Evolutionary conservation across 2,329 filamentous ascomycete species (phyloP).

Genomic region (Stenocarpella maydis): DNA sequence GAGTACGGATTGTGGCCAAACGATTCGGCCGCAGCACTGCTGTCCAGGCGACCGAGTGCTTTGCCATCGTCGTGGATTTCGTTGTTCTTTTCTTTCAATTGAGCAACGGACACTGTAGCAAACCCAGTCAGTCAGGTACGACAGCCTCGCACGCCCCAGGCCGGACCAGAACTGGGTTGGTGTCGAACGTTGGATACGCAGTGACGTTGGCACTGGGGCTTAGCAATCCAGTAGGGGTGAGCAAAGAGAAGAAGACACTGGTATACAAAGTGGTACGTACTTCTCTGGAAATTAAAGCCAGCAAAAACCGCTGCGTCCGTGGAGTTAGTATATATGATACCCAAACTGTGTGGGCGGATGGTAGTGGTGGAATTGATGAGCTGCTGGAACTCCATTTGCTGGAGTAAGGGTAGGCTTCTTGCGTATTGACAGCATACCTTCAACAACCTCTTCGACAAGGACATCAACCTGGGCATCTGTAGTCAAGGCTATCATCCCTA

Average conservation of each 20-base stretch:
- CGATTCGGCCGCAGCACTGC: not conserved
- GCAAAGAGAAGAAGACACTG: no score
- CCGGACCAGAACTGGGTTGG: not conserved
- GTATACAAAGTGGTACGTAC: not conserved
- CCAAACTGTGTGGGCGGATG: no score
- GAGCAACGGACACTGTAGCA: constrained; percentile 4
- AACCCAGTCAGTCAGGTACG: not conserved
- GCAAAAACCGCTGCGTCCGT: constrained; percentile 40
- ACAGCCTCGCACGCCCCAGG: not conserved
- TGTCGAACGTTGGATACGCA: no score
- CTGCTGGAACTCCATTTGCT: no score
- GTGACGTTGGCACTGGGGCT: not conserved
- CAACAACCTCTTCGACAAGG: constrained; percentile 46
- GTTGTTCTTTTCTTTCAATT: constrained; percentile 5
- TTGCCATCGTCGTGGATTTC: not conserved
- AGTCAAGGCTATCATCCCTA: constrained; percentile 42
- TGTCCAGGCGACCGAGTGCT: constrained; percentile 16
- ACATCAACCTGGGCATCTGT: constrained; percentile 44
- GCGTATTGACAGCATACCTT: constrained; percentile 36
- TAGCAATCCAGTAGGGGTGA: not conserved
- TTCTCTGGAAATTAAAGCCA: constrained; percentile 43
- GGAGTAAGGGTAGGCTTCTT: not conserved
- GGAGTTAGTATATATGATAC: not conserved
- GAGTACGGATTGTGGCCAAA: not conserved
- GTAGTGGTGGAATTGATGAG: not conserved